A percentile compares a stretch with the other conserved stretches of the same genome.
These are phyloP conservation scores for Apiospora koreana DNA, from an alignment of 2,329 filamentous ascomycete species.

Conservation along the genomic window DNA sequence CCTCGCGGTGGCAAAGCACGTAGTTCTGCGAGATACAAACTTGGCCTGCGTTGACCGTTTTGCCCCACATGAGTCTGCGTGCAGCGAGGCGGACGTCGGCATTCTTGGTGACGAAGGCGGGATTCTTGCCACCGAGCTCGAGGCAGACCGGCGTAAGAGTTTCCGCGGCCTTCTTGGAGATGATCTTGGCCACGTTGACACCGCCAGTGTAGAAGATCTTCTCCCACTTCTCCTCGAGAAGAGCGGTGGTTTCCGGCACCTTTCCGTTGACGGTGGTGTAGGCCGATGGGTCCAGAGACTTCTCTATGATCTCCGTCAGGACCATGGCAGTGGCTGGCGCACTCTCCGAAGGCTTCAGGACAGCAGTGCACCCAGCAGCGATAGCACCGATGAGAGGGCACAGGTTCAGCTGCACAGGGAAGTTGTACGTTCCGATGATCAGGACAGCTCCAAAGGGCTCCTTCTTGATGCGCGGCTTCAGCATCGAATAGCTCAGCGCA, in stretches of 20 bases:
- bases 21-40: conserved; percentile 95
- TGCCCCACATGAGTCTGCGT: conserved; percentile 83
- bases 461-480: conserved; percentile 78
- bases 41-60: conserved; percentile 84
- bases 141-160: conserved; percentile 85
- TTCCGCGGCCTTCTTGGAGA: conserved; percentile 86
- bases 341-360: conserved; percentile 89
- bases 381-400: conserved; percentile 86
- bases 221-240: conserved; percentile 91
- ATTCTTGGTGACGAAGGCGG: conserved; percentile 85
- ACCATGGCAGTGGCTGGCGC: conserved; percentile 76
- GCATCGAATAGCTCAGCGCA: conserved; percentile 63
- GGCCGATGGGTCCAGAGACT: conserved; percentile 73
- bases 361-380: conserved; percentile 83
- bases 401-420: conserved; percentile 80
- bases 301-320: conserved; percentile 75
- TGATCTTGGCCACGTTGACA: conserved; percentile 76
- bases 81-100: conserved; percentile 81
- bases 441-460: conserved; percentile 84
- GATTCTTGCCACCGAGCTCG: conserved; percentile 90
- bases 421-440: conserved; percentile 94
- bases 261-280: conserved; percentile 81
- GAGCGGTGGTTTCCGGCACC: conserved; percentile 75
- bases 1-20: conserved; percentile 75
- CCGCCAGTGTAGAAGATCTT: conserved; percentile 98